A percentile compares a stretch with the other conserved stretches of the same genome.
These are phyloP conservation scores for Sphagnurus paluster DNA, from an alignment of 1,284 basidiomycete species.

Conservation along the genomic window DNA sequence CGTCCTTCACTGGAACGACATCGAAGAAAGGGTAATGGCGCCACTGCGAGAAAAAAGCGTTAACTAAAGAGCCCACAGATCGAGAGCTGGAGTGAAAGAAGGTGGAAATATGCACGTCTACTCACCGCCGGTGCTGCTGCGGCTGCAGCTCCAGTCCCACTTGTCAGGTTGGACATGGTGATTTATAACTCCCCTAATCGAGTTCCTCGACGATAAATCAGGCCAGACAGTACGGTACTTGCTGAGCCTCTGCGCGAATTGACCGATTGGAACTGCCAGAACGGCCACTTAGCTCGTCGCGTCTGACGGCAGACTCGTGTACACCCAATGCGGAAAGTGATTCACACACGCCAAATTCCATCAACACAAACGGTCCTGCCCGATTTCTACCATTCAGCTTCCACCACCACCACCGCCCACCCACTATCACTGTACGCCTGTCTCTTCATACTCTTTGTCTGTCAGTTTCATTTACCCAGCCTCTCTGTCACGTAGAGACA, in stretches of 20 bases:
- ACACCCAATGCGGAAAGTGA: conserved; percentile 20
- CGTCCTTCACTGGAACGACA: conserved; percentile 72
- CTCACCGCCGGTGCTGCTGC: conserved; percentile 43
- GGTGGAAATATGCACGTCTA: too few species aligned
- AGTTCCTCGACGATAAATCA: not conserved
- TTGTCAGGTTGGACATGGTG: not conserved
- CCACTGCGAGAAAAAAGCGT: conserved; percentile 49
- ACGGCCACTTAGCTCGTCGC: too few species aligned
- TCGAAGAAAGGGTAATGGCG: conserved; percentile 87
- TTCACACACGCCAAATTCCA: conserved; percentile 30
- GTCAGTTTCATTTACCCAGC: conserved; percentile 3
- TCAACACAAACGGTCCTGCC: conserved; percentile 31
- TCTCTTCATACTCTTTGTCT: not conserved
- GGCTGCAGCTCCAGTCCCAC: conserved; percentile 24
- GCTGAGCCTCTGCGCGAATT: too few species aligned
- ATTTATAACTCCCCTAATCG: not conserved
- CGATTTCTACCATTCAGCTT: too few species aligned
- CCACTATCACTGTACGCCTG: conserved; percentile 11
- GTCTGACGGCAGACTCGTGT: conserved; percentile 5
- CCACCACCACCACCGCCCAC: conserved; percentile 17
- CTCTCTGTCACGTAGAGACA: conserved; percentile 6
- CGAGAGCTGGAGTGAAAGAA: too few species aligned
- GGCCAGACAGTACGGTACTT: not conserved
- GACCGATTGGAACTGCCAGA: too few species aligned
- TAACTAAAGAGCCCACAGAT: too few species aligned